Evolutionary conservation across 768 basidiomycete species (phyloP), one percentile per base, ranked within the genome.

Genomic region (Naganishia antarctica): DNA sequence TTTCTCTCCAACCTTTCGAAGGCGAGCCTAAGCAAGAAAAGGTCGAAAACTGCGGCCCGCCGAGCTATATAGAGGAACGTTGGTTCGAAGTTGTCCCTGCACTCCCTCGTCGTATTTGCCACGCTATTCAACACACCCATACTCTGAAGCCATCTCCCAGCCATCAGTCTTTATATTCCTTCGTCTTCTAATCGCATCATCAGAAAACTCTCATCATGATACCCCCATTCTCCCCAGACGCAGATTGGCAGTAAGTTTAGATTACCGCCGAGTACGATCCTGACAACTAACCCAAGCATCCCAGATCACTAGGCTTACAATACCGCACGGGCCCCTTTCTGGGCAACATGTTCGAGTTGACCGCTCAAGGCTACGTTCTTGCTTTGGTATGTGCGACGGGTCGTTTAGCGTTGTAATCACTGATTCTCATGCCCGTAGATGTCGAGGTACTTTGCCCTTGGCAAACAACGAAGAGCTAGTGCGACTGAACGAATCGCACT

Each of bases 281-380:
- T 21, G 6, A 5, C 31, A n/a, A 51, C n/a, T n/a, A 28, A 15
- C 7, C 32, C n/a, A n/a, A n/a, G 7, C n/a, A 5, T 21, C 26
- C 11, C 53, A 57, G 53, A 3, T 23, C 34, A 13, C 53, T 57
- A 15, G 53, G 53, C 32, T 21, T 23, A 40, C 21, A 40, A 34
- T 57, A 57, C 53, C 53, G 53, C 11, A 57, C 53, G 11, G 53
- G 53, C 7, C n/a, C 40, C 4, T 57, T 57, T 34, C 9, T 57
- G 11, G 53, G 53, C n/a, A 13, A 12, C 18, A 4, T 57, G 53
- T 37, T 57, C 13, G 53, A 57, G 23, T 13, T 57, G 37, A 57
- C 26, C 21, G 53, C 53, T 3, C 3, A 2, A 26, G 53, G 53
- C 8, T 57, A 57, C 18, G 21, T 37, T 21, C 23, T 57, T 21